A percentile compares a stretch with the other conserved stretches of the same genome.
phyloP scores from a whole-genome alignment of 768 basidiomycete genomes.

The Tephrocybe sp. region DNA sequence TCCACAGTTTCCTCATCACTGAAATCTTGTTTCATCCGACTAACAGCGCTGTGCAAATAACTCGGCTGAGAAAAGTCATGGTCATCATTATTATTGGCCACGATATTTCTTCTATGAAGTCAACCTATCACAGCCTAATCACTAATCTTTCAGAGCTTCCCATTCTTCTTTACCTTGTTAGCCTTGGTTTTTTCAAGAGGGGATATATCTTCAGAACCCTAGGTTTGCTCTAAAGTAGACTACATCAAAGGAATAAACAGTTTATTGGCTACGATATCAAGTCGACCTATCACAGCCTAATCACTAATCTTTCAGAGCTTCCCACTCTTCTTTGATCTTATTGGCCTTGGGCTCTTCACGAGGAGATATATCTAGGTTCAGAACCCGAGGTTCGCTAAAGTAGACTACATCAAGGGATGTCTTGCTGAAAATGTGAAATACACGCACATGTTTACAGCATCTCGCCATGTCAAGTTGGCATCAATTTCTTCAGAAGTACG shows the following conservation, averaged over 20 bases:
- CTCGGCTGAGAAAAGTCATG: too few species aligned
- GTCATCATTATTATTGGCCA: too few species aligned
- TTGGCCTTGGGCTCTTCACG: constrained; percentile 1
- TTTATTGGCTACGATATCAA: too few species aligned
- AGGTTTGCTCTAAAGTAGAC: not conserved
- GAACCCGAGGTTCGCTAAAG: constrained; percentile 1
- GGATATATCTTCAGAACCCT: not conserved
- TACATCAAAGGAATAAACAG: not conserved
- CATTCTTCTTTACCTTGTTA: constrained; percentile 4
- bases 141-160: constrained; percentile 1
- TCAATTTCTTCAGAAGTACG: constrained; percentile 4
- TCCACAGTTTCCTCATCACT: too few species aligned
- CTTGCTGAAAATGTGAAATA: not conserved
- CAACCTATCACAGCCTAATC: not conserved
- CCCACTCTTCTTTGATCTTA: constrained; percentile 6
- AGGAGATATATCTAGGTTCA: not conserved
- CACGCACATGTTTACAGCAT: constrained; percentile 6
- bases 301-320: not conserved
- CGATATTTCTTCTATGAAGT: too few species aligned
- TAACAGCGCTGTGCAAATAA: too few species aligned
- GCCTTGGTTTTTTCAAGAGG: not conserved
- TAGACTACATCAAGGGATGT: not conserved
- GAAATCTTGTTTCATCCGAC: too few species aligned
- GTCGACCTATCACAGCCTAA: not conserved
- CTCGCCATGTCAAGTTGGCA: constrained; percentile 7